Evolutionary conservation across 805 yeast species (phyloP).

Genomic region (Suhomyces sp.): DNA sequence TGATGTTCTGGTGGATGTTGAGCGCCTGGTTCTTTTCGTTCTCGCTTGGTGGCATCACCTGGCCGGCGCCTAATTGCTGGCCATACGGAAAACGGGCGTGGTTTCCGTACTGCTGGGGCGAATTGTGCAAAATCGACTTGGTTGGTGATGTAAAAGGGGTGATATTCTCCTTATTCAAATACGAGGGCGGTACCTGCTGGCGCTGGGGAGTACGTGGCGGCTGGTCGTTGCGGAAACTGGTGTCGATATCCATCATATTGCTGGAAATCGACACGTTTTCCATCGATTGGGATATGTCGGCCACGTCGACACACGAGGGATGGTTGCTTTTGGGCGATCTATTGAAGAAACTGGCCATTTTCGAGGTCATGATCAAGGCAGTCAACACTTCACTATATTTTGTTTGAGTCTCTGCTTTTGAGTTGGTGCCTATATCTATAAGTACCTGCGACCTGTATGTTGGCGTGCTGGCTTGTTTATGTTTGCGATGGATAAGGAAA

Average conservation of each 20-base stretch:
- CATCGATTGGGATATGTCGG: constrained; percentile 40
- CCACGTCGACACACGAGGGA: constrained; percentile 22
- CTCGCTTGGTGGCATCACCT: not conserved
- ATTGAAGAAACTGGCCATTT: constrained; percentile 16
- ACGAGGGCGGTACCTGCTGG: not conserved
- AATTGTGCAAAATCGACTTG: constrained; percentile 33
- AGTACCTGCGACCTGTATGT: not conserved
- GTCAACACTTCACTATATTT: not conserved
- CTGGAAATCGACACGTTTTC: constrained; percentile 40
- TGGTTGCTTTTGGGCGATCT: constrained; percentile 16
- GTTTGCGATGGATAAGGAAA: not conserved
- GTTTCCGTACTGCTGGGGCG: constrained; percentile 18
- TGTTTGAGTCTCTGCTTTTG: not conserved
- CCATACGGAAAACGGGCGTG: constrained; percentile 5
- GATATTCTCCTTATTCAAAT: constrained; percentile 35
- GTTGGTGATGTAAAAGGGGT: constrained; percentile 35
- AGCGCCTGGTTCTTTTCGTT: constrained; percentile 7
- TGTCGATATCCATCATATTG: constrained; percentile 40
- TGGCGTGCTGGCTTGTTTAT: constrained; percentile 1
- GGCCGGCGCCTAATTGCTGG: constrained; percentile 10
- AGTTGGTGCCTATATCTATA: not conserved
- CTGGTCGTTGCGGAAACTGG: constrained; percentile 18
- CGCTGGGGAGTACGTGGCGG: constrained; percentile 14
- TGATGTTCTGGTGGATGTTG: constrained; percentile 27
- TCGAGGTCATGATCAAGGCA: constrained; percentile 3